These are phyloP conservation scores for Diplodia intermedia DNA, from an alignment of 2,329 filamentous ascomycete genomes.

Conservation along the genomic window DNA sequence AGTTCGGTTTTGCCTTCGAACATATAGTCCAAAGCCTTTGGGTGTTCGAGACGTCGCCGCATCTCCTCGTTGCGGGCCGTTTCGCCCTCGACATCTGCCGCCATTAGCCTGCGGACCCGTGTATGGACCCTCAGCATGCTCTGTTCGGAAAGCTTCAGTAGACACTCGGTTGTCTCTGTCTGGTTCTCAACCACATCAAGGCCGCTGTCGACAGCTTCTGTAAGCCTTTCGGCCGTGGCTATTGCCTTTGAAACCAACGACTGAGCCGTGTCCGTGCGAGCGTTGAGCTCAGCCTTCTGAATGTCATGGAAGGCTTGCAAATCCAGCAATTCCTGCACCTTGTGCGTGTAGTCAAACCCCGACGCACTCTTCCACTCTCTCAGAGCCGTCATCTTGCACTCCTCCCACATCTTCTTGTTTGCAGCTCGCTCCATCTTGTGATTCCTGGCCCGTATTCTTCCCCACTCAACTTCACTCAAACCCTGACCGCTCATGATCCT, in stretches of 20 bases:
- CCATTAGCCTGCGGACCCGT: slow-evolving; percentile 3
- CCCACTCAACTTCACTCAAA: background rate
- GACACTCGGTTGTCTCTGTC: background rate
- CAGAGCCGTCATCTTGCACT: background rate
- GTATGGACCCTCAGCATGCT: slow-evolving; percentile 9
- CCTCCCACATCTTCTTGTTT: slow-evolving; percentile 6
- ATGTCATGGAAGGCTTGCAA: slow-evolving; percentile 8
- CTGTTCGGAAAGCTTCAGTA: background rate
- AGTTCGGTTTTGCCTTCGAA: slow-evolving; percentile 75
- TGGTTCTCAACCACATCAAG: slow-evolving; percentile 1
- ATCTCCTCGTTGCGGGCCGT: background rate
- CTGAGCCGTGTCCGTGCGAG: background rate
- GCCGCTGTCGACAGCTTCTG: background rate
- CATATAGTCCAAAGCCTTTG: slow-evolving; percentile 29
- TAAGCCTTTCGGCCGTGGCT: background rate
- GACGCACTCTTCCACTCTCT: background rate
- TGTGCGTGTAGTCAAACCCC: background rate
- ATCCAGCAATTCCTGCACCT: background rate
- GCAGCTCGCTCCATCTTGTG: background rate
- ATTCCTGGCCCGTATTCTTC: background rate
- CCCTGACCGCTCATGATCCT: background rate
- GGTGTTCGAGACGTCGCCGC: background rate
- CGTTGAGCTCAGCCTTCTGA: slow-evolving; percentile 8
- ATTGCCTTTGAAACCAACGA: background rate
- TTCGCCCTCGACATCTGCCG: slow-evolving; percentile 8